Base-by-base conservation (phyloP, 108 stramenopile genomes). In the Skeletonema marinoi region DNA sequence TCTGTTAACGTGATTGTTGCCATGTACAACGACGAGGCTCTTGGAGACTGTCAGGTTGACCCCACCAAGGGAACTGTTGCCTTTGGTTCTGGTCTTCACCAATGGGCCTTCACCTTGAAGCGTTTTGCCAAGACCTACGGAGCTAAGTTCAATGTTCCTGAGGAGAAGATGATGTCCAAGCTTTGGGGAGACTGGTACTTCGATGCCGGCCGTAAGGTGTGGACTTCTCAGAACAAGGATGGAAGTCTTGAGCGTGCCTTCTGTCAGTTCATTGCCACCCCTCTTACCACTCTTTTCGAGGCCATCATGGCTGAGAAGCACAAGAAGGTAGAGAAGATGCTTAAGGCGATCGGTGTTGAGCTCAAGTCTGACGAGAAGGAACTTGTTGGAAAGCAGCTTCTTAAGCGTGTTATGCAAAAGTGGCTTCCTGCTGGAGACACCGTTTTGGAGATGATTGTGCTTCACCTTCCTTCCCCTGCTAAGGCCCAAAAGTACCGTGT, bases 401-500 rank as follows among this genome's bases (percentile, higher is more conserved):
- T 99, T 66, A 99, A 99, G 96, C 96, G 97, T 86, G 98, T 99
- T 75, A 99, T 99, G 99, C 99, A 99, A 92, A 98, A 99, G 93
- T 99, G 99, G 99, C 90, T 99, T 44, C 99, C 99, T 51, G 99
- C 98, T 67, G 99, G 97, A 65, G 99, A 99, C 71, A 97, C 98
- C 48, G 96, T 99, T 16, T 88, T 99, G 75, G 99, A 99, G 93
- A 99, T 99, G 99, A 99, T 99, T 89, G 98, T 99, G 70, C 91
- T 99, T 36, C 96, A 99, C 90, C 89, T 99, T 39, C 99, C 99
- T 71, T 99, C 99, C 44, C 99, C 99, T 38, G 90, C 84, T 41
- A 87, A 87, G 78, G 98, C 98, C 32, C 99, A 99, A 83, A 74
- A 70, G 60, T 99, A 99, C 93, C 98, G 99, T 88, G 98, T 98